Evolutionary conservation across 164 flowering plant species (phyloP).

Genomic region (Magnolia changhungtana): DNA sequence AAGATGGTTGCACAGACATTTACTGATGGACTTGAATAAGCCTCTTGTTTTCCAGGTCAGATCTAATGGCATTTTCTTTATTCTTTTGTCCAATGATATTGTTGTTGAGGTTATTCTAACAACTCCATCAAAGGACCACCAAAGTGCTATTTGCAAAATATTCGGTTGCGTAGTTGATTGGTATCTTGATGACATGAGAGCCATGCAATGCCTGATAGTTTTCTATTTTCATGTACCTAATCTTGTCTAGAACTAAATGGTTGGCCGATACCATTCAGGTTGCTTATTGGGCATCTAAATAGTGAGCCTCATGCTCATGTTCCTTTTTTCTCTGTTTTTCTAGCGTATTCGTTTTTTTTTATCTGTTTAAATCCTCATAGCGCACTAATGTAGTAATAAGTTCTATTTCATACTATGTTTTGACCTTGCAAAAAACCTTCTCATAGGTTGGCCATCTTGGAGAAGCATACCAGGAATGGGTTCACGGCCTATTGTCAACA

Average conservation of each 20-base stretch:
- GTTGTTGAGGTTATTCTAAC: no score
- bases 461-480: slow-evolving; percentile 86
- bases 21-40: slow-evolving; percentile 79
- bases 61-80: slow-evolving; percentile 11
- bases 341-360: background rate
- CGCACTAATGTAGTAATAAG: no score
- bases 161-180: background rate
- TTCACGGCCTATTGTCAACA: slow-evolving; percentile 84
- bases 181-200: background rate
- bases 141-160: background rate
- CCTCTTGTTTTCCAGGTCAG: slow-evolving; percentile 87
- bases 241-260: background rate
- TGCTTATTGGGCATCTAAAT: no score
- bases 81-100: background rate
- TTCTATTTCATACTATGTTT: background rate
- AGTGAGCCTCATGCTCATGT: no score
- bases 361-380: no score
- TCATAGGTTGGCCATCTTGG: slow-evolving; percentile 96
- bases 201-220: background rate
- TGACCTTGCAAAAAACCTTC: background rate
- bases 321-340: background rate
- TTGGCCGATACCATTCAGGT: no score
- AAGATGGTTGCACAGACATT: slow-evolving; percentile 73
- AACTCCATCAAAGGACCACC: background rate
- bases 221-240: background rate